Evolutionary conservation across 2,329 filamentous ascomycete genomes (phyloP).

Genomic region (Penicillium brasilianum): DNA sequence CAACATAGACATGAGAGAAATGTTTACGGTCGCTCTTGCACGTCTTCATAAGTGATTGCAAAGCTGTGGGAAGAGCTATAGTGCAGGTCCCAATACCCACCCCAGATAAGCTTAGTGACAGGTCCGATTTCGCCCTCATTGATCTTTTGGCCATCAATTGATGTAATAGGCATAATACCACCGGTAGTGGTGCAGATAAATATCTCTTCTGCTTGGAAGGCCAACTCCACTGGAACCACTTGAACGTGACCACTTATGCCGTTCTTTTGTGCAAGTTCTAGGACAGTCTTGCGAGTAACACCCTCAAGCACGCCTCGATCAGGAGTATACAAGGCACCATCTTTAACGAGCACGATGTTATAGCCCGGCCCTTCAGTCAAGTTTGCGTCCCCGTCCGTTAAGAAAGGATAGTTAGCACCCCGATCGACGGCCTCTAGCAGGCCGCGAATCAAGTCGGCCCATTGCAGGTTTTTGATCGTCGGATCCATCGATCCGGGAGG

Average conservation of each 20-base stretch:
- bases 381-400: constrained; percentile 57
- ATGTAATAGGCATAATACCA: constrained; percentile 59
- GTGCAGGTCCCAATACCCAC: constrained; percentile 58
- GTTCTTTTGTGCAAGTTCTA: constrained; percentile 47
- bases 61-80: constrained; percentile 47
- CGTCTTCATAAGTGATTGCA: neutral
- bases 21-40: neutral
- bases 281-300: constrained; percentile 56
- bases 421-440: constrained; percentile 56
- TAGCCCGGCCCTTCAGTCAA: constrained; percentile 58
- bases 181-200: constrained; percentile 61
- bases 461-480: constrained; percentile 60
- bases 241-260: constrained; percentile 47
- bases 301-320: constrained; percentile 56
- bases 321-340: constrained; percentile 52
- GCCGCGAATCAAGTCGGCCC: constrained; percentile 55
- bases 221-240: constrained; percentile 50
- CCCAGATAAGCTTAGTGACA: constrained; percentile 57
- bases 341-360: constrained; percentile 56
- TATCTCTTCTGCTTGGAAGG: constrained; percentile 55
- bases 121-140: constrained; percentile 52
- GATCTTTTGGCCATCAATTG: constrained; percentile 51
- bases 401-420: constrained; percentile 54
- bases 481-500: constrained; percentile 57
- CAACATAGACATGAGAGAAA: neutral